Evolutionary conservation across 495 filamentous ascomycete genomes (phyloP), one percentile per base, ranked within the genome.

Genomic region (Venustampulla echinocandica): DNA sequence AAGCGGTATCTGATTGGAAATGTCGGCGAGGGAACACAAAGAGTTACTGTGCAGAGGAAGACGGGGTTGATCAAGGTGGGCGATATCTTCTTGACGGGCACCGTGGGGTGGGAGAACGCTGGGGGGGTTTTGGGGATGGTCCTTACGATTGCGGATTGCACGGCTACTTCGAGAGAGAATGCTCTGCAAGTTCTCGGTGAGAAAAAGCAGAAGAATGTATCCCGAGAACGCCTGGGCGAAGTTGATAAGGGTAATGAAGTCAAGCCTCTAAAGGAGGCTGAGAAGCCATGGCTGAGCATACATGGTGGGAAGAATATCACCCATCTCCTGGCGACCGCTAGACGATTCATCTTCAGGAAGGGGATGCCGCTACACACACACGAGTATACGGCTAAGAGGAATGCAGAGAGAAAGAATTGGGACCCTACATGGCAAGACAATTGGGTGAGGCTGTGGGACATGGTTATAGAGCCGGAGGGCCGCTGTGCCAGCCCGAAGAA

Each of bases 1-100:
- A 80, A 81, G 58, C 78, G 87, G 35, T 98, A 97, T 61, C 42
- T 97, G n/a, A 81, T 98, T 55, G 92, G 92, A 6, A 81, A 85
- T 59, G 55, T 89, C 9, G 67, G 79, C 10, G 93, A 97, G 63
- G 92, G 92, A 4, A 77, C 82, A 10, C 90, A 96, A 66, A 78
- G 92, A n/a, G 75, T 79, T 43, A 66, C 79, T 41, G 64, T 70
- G 3, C 82, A 95, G 61, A 71, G 78, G 41, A 82, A 77, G 33
- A 42, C 77, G 0, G 65, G 69, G 30, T 47, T 90, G 40, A 51
- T 57, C 2, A 83, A 81, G 58, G 62, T 90, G 5, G 69, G 67
- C 20, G 75, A 95, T 56, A 65, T 93, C 33, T 94, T 97, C 61
- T 58, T 98, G 33, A 83, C 87, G 2, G 92, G 92, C 10, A 64